Evolutionary conservation across 805 yeast species (phyloP), one percentile per base, ranked within the genome.

Genomic region (Kazachstania taianensis): DNA sequence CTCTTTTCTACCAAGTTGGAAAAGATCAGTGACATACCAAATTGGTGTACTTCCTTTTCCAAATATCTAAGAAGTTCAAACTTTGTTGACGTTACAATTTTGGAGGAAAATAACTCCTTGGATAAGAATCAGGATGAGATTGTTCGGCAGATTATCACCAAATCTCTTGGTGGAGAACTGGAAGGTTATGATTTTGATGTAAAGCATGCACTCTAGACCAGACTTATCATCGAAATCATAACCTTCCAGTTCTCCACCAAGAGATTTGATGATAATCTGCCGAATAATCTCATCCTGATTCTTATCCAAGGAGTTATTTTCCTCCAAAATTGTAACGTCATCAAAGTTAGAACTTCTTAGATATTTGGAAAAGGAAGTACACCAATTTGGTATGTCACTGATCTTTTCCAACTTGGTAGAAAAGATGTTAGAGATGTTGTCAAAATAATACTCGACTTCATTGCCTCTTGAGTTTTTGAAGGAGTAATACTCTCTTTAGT

Each of bases 301-400:
- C 12, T 32, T 15, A 17, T 32, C 35, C n/a, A 32, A 22, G 12
- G 1, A 12, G 6, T 4, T 10, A 13, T 17, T 15, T 12, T 15
- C 14, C 2, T 9, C 8, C 12, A 22, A 8, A 5, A 10, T 18
- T 17, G 33, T 31, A 13, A 31, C 20, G 17, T 31, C 20, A 31
- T 31, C 33, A 22, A 31, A 31, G 16, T 22, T 31, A 19, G 26
- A 20, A 16, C 10, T 2, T 31, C 13, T n/a, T 14, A 20, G 16
- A 20, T 20, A 20, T 5, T 10, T 20, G 12, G 33, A 31, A 10
- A 31, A 31, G 4, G 24, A n/a, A 12, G 12, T 31, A 22, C 12
- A 31, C 33, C 27, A 31, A n/a, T 14, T 19, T 31, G 33, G 27
- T 12, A 31, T 22, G n/a, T 31, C 33, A 20, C 17, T 19, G 8